Evolutionary conservation across 106 monocot species (phyloP), one percentile per base, ranked within the genome.

Genomic region (Platanthera zijinensis): DNA sequence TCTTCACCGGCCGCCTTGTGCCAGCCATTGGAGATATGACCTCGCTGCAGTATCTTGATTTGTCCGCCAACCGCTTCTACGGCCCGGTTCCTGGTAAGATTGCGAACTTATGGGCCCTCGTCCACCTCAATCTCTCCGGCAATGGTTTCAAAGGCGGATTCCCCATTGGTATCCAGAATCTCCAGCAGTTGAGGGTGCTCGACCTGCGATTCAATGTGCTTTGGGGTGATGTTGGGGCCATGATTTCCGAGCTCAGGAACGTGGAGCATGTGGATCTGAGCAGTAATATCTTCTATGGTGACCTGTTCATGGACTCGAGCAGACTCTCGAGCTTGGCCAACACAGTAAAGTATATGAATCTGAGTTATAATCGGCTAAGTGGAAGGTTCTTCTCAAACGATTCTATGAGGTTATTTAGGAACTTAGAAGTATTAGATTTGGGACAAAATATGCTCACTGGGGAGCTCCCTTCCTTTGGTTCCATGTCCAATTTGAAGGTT

Each of bases 31-130:
- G 87, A 56, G 78, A 73, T 14, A 68, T 92, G 53, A 10, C 78
- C 15, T 82, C 91, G 18, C 92, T 94, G 21, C 83, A 73, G 30
- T 47, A 50, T 54, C 77, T 99, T 12, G 97, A 99, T 78, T 85
- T 99, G 50, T 99, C 97, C 10, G 51, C 73, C n/a, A 99, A 99
- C 82, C 79, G 52, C 10, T 99, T 99, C 80, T 91, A 88, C 78
- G 97, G 97, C 10, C 86, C 89, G 4, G 69, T 99, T 74, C 97
- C 97, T 0, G 74, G 45, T 7, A 76, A 87, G 73, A 82, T 99
- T 62, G 48, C 84, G 0, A 82, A 88, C 0, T 82, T 99, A 6
- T 75, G 74, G 56, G 74, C 75, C 10, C 78, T 99, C 7, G 71
- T 75, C 12, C 68, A 84, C 77, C 75, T 99, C 62, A 99, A 99